Base-by-base conservation (phyloP, 2,329 filamentous ascomycete species). In the Alternaria sp. region DNA sequence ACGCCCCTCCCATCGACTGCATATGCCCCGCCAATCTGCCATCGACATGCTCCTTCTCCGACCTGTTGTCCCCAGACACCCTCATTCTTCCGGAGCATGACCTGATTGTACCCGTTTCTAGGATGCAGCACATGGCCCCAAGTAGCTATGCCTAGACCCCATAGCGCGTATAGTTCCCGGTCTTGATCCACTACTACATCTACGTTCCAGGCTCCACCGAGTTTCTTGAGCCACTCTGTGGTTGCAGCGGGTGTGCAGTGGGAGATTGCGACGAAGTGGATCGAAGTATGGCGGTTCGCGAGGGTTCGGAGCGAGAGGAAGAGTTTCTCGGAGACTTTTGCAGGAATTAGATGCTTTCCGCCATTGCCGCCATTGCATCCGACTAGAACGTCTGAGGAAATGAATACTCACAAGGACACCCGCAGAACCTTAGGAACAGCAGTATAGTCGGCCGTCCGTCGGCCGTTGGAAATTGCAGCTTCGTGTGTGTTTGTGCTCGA, bases 211-310 rank as follows among this genome's bases (percentile, higher is more conserved):
- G 85, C 79, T 60, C 86, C 86, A 71, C 86, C 86, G 12, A 89
- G 74, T 18, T 87, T 79, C 64, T 85, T 84, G 46, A 87, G 69
- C 86, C 86, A 89, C 64, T 85, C 85, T 38, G 81, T 75, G 1
- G 87, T 89, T 30, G 87, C 86, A 22, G 81, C 78, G 4, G 80
- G 74, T 9, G 86, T 88, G 40, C 86, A 85, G 77, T 89, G 87
- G 25, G 86, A 88, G 52, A 89, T 80, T 64, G 86, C 86, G 57
- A 89, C 80, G 78, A 86, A 88, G 59, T 81, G 81, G 11, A 88
- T 78, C 43, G 78, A 77, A 53, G 82, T 78, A 66, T 86, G 80
- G 52, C 83, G 83, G 74, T 84, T 85, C 12, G 85, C 82, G 59
- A 89, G 80, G 44, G 83, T 78, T 52, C 86, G 85, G 55, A 88